A percentile compares a stretch with the other conserved stretches of the same genome.
These are phyloP conservation scores for Leccinum truebloodii DNA, from an alignment of 768 basidiomycete species.

Conservation along the genomic window DNA sequence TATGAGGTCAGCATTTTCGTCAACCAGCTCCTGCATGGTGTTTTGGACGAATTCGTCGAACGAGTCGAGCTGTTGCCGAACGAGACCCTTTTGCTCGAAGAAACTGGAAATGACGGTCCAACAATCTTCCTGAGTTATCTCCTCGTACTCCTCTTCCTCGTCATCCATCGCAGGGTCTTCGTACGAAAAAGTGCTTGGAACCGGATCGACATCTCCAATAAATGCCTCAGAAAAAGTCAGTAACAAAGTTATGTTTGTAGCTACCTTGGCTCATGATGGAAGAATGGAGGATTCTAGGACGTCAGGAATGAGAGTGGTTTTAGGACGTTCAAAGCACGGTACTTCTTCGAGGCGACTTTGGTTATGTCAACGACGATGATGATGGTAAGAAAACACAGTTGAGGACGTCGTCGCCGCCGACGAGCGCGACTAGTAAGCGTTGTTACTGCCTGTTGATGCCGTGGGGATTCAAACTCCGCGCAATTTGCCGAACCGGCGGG, in stretches of 20 bases:
- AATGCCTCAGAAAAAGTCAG: slow-evolving; percentile 36
- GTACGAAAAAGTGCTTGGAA: slow-evolving; percentile 51
- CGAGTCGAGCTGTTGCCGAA: too few species aligned
- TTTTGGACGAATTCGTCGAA: too few species aligned
- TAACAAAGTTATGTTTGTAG: slow-evolving; percentile 18
- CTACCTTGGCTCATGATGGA: slow-evolving; percentile 35
- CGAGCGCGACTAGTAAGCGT: slow-evolving; percentile 27
- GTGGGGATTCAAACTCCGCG: slow-evolving; percentile 17
- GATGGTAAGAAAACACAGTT: slow-evolving; percentile 15
- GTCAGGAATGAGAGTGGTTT: slow-evolving; percentile 1
- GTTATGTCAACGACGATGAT: slow-evolving; percentile 6
- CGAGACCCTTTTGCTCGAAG: too few species aligned
- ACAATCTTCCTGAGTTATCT: slow-evolving; percentile 90
- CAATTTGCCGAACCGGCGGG: neutral
- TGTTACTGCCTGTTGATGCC: slow-evolving; percentile 29
- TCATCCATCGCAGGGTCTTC: slow-evolving; percentile 65
- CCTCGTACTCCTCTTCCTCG: slow-evolving; percentile 58
- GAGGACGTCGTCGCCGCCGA: slow-evolving; percentile 21
- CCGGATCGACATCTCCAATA: slow-evolving; percentile 46
- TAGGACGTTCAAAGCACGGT: neutral
- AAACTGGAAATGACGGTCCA: slow-evolving; percentile 96
- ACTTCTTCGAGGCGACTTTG: neutral
- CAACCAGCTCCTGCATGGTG: too few species aligned
- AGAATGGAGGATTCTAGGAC: slow-evolving; percentile 2
- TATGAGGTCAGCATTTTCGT: too few species aligned